Evolutionary conservation across 306 rosid species (phyloP).

Genomic region (Ammopiptanthus mongolicus): DNA sequence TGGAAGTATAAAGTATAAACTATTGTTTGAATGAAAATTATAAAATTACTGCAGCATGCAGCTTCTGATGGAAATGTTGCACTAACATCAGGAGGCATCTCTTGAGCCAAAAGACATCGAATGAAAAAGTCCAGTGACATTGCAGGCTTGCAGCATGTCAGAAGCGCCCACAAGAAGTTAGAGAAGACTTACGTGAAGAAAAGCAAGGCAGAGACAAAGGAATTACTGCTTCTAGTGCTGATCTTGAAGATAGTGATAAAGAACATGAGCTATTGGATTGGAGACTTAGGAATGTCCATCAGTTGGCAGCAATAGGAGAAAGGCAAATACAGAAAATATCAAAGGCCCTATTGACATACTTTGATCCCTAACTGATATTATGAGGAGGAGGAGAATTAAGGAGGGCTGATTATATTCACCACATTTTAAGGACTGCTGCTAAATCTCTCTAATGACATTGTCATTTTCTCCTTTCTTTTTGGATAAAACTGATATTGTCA

Average conservation of each 20-base stretch:
- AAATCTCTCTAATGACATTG: not conserved
- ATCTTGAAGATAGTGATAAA: not conserved
- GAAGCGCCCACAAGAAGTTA: not conserved
- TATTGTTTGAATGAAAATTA: too few species aligned
- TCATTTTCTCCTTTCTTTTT: too few species aligned
- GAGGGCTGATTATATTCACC: not conserved
- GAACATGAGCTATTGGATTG: not conserved
- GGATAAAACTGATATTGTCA: not conserved
- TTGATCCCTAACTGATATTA: too few species aligned
- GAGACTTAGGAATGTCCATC: not conserved
- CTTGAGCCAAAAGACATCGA: not conserved
- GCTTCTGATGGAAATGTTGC: not conserved
- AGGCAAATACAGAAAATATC: too few species aligned
- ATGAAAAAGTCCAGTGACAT: not conserved
- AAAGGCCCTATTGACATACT: too few species aligned
- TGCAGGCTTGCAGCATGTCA: not conserved
- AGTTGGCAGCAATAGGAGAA: not conserved
- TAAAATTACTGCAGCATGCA: not conserved
- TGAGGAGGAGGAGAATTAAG: not conserved
- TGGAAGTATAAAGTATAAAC: too few species aligned
- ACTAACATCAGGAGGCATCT: not conserved
- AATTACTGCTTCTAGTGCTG: not conserved
- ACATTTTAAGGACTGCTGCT: not conserved
- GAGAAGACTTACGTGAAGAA: too few species aligned
- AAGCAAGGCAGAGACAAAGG: not conserved